Base-by-base conservation (phyloP, 2,329 filamentous ascomycete species). In the Fusarium sp. region DNA sequence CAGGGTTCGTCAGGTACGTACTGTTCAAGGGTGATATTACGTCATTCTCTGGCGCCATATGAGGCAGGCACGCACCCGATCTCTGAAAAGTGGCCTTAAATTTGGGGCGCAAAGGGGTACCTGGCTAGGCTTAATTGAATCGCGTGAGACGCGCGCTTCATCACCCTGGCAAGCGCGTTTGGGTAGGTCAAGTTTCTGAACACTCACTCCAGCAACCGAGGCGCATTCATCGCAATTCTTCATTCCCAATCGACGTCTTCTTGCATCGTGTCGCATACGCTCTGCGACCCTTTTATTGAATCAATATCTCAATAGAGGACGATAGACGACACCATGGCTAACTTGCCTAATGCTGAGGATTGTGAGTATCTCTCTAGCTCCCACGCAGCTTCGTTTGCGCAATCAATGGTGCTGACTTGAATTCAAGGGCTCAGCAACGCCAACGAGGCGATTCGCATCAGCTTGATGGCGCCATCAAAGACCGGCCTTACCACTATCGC, bases 381-480 rank as follows among this genome's bases (percentile, higher is more conserved):
- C n/a, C 16, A 32, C 32, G 35, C 30, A 64, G 35, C 68, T 57
- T 20, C 9, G 30, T 48, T 25, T 60, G 16, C 32, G 43, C 34
- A 23, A 43, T 35, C n/a, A 30, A 52, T 56, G 72, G 43, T 61
- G 54, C 75, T 79, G 67, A 82, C 69, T 32, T 13, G 23, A 43
- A 18, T n/a, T 41, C 32, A 59, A 91, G 89, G 91, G 92, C 87
- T 89, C 62, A 84, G 84, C 68, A 85, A 89, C 77, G 87, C 91
- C 80, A 92, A 89, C 76, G 88, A 93, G 76, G 90, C 91, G 66
- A 81, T 93, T 76, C 86, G 85, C 63, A 87, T 95, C 77, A 90
- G 89, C 62, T 86, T 94, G 39, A 84, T 90, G 20, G 84, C 85
- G 45, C 86, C 89, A 13, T 83, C 85, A 7, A 82, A 85, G 20